These are phyloP conservation scores for Colletotrichum sublineola DNA, from an alignment of 2,329 filamentous ascomycete genomes.

Conservation along the genomic window DNA sequence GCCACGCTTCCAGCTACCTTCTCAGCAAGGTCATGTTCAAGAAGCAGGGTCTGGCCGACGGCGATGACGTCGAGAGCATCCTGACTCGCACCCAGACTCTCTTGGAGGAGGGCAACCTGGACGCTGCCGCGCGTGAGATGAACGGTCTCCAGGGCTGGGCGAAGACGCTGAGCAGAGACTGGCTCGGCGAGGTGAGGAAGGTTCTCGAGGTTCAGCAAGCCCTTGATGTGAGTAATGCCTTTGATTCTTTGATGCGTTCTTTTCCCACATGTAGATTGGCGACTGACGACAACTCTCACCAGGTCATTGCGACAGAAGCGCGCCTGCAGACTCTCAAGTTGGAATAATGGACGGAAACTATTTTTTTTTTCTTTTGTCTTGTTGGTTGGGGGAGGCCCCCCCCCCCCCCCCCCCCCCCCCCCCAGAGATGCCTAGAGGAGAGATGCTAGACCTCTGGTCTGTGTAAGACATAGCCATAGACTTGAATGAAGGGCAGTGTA, in stretches of 20 bases:
- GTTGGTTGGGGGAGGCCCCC: conserved; percentile 48
- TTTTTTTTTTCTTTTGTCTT: conserved; percentile 51
- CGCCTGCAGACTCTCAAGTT: conserved; percentile 88
- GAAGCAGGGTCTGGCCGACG: conserved; percentile 86
- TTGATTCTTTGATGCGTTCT: background rate
- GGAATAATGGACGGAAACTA: conserved; percentile 65
- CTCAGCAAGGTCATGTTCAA: conserved; percentile 97
- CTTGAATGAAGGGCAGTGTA: conserved; percentile 44
- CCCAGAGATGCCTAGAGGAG: conserved; percentile 46
- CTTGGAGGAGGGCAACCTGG: conserved; percentile 92
- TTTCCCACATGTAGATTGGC: background rate
- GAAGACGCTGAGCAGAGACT: conserved; percentile 93
- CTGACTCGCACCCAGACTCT: conserved; percentile 89
- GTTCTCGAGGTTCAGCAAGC: conserved; percentile 97
- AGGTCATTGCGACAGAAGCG: conserved; percentile 93
- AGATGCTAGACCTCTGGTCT: conserved; percentile 47
- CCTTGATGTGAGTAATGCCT: conserved; percentile 81
- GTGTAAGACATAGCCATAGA: conserved; percentile 54
- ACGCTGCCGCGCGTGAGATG: conserved; percentile 94
- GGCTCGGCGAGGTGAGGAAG: conserved; percentile 90
- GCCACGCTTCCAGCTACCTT: conserved; percentile 89
- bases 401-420: conserved; percentile 34
- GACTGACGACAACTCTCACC: conserved; percentile 10
- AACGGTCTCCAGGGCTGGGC: conserved; percentile 94
- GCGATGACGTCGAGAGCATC: conserved; percentile 93